Evolutionary conservation across 2,329 filamentous ascomycete genomes (phyloP).

Genomic region (Fonsecaea erecta): DNA sequence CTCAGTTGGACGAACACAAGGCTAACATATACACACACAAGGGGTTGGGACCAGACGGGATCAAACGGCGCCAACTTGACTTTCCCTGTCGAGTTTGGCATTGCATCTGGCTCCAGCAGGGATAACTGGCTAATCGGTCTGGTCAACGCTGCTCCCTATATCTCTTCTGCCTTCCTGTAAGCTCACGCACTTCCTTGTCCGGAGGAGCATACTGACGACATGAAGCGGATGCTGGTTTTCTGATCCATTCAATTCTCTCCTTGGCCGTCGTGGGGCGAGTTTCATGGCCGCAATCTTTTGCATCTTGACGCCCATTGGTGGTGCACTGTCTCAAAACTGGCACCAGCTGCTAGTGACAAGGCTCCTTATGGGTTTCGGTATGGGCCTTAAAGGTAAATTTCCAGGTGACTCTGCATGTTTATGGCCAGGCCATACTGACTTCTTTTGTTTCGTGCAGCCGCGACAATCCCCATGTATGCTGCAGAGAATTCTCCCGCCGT

Average conservation of each 20-base stretch:
- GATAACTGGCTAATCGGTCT: constrained; percentile 49
- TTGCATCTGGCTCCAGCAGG: constrained; percentile 35
- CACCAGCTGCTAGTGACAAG: constrained; percentile 48
- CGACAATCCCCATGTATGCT: constrained; percentile 54
- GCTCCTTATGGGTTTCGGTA: constrained; percentile 49
- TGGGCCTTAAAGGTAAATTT: constrained; percentile 45
- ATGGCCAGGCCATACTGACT: constrained; percentile 45
- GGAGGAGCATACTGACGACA: constrained; percentile 47
- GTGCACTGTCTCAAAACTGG: constrained; percentile 44
- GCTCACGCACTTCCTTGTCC: constrained; percentile 29
- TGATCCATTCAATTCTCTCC: constrained; percentile 41
- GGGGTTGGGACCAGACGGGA: constrained; percentile 52
- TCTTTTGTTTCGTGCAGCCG: constrained; percentile 9
- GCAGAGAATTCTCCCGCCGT: constrained; percentile 55
- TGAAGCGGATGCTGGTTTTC: constrained; percentile 44
- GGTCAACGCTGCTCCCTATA: constrained; percentile 45
- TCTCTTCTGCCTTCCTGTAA: constrained; percentile 37
- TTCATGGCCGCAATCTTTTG: constrained; percentile 41
- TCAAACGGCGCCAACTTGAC: constrained; percentile 53
- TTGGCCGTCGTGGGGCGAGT: constrained; percentile 41
- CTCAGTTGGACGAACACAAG: constrained; percentile 52
- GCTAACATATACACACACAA: constrained; percentile 34
- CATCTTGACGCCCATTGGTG: constrained; percentile 39
- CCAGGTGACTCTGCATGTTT: not conserved
- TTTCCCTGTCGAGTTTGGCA: constrained; percentile 46